These are phyloP conservation scores for Mariannaea elegans DNA, from an alignment of 2,329 filamentous ascomycete species.

Conservation along the genomic window DNA sequence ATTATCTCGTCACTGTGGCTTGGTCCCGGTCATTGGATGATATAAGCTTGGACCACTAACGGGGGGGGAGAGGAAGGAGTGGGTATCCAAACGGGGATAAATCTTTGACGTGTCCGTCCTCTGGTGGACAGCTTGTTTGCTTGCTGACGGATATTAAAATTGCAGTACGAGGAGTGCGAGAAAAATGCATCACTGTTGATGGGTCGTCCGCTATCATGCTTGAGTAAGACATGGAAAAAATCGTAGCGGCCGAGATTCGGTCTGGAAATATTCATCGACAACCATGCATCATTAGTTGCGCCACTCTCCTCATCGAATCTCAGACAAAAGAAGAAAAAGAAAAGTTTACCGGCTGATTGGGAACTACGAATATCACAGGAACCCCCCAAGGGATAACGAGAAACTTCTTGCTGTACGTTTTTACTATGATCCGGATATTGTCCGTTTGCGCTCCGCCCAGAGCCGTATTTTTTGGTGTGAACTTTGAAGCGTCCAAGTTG, in stretches of 20 bases:
- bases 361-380: not conserved
- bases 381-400: not conserved
- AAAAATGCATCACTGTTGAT: too few species aligned
- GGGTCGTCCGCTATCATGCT: too few species aligned
- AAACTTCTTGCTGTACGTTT: too few species aligned
- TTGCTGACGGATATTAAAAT: conserved; percentile 15
- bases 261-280: conserved; percentile 27
- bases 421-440: too few species aligned
- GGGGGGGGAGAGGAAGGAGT: too few species aligned
- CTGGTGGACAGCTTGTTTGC: conserved; percentile 12
- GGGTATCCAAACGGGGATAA: conserved; percentile 4
- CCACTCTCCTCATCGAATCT: not conserved
- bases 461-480: too few species aligned
- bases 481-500: too few species aligned
- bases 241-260: too few species aligned
- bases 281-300: conserved; percentile 22
- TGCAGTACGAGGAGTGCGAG: not conserved
- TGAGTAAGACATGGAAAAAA: too few species aligned
- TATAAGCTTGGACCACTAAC: conserved; percentile 5
- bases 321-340: too few species aligned
- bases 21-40: not conserved
- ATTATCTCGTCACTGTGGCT: not conserved
- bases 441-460: too few species aligned
- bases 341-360: not conserved
- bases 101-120: conserved; percentile 14